Base-by-base conservation (phyloP, 345 rosid genomes). In the Kernera saxatilis region DNA sequence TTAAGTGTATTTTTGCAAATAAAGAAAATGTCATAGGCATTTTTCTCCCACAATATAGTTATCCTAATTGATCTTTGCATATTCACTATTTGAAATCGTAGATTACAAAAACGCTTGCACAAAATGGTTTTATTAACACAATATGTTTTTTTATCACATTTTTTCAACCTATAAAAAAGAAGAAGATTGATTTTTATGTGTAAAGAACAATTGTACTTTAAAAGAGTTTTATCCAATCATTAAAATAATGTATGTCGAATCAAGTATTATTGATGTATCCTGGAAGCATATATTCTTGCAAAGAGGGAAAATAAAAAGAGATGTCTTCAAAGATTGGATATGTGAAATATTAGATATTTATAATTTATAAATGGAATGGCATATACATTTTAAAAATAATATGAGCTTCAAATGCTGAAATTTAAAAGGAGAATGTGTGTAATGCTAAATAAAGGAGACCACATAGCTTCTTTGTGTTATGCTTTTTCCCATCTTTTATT, bases 401-500 rank as follows among this genome's bases (percentile, higher is more conserved):
- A 33, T 32, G 46, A 54, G 32, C 59, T 55, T 48, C 18, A 44
- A 44, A 27, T 72, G 30, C 56, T 15, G 17, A 63, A 72, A 53
- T 21, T 19, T 32, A 51, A 69, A 54, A 59, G 65, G 51, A 50
- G 53, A 69, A 69, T 67, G 57, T 59, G 69, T 22, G 63, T 39
- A 56, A 55, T 64, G 60, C 29, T 37, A 63, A 45, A 64, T 26
- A 76, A 76, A 70, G 53, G 62, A 63, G 79, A 70, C 64, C 74
- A 75, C 64, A 69, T 44, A 61, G 74, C 57, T 75, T 69, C 70
- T 53, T 74, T 61, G 58, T 69, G 64, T 69, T 75, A 69, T 68
- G 74, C 79, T 53, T 68, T 74, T 75, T 8, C 64, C 65, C 19
- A 67, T 67, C 73, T 67, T 74, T 68, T 51, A 75, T 75, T 75